These are phyloP conservation scores for Phialophora tarda DNA, from an alignment of 2,329 filamentous ascomycete species.

Conservation along the genomic window DNA sequence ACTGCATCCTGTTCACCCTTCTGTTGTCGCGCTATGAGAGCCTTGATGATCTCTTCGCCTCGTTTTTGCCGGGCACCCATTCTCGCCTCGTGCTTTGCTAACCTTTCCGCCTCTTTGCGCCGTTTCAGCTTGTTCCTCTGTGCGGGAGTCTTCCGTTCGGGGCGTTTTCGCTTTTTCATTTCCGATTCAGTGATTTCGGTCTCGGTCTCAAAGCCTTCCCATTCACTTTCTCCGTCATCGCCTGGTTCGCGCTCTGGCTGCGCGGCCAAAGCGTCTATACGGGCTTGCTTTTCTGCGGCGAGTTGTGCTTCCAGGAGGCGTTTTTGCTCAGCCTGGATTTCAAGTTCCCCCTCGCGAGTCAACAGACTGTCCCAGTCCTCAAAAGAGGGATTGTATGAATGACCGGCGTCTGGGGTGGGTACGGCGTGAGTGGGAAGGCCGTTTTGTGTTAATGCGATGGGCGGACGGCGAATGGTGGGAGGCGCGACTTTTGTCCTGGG, in stretches of 20 bases:
- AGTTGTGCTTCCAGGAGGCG: slow-evolving; percentile 70
- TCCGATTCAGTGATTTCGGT: slow-evolving; percentile 67
- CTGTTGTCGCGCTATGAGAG: slow-evolving; percentile 24
- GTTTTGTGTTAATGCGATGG: slow-evolving; percentile 80
- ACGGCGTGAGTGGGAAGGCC: slow-evolving; percentile 82
- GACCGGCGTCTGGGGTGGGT: slow-evolving; percentile 76
- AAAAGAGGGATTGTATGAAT: slow-evolving; percentile 91
- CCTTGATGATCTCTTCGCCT: slow-evolving; percentile 62
- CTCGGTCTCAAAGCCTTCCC: slow-evolving; percentile 87
- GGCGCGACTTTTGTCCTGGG: slow-evolving; percentile 72
- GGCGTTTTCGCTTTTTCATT: slow-evolving; percentile 72
- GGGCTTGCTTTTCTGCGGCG: slow-evolving; percentile 64
- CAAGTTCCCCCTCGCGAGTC: slow-evolving; percentile 75
- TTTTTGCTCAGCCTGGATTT: slow-evolving; percentile 76
- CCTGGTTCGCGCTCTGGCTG: slow-evolving; percentile 77
- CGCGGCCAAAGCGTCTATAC: slow-evolving; percentile 73
- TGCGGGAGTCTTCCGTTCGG: slow-evolving; percentile 80
- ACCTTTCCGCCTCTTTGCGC: slow-evolving; percentile 83
- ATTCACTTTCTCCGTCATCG: slow-evolving; percentile 85
- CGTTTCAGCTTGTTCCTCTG: slow-evolving; percentile 88
- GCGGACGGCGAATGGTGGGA: slow-evolving; percentile 73
- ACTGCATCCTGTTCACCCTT: slow-evolving; percentile 63
- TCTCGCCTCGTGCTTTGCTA: slow-evolving; percentile 74
- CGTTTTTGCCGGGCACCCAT: slow-evolving; percentile 76
- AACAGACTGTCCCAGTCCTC: slow-evolving; percentile 82